Conservation (phyloP, 202 grass and related monocot species). For the Cymbopogon flexuosus region DNA sequence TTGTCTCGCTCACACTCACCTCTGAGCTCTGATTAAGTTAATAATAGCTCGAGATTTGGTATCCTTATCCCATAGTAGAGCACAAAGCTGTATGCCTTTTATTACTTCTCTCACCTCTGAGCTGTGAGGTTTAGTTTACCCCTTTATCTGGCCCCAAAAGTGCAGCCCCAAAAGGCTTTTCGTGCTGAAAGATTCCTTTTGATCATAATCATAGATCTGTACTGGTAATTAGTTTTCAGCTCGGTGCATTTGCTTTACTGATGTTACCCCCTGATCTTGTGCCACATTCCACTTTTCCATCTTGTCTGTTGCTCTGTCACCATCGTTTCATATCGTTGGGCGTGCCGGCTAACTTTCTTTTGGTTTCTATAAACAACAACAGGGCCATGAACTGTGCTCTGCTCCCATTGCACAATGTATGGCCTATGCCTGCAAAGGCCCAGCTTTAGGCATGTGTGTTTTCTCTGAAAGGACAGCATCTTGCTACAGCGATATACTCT, state of each 20-base stretch:
- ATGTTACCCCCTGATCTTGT: constrained; percentile 10
- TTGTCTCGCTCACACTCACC: neutral
- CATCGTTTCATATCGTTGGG: constrained; percentile 34
- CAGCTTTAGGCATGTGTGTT: constrained; percentile 39
- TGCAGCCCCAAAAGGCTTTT: constrained; percentile 30
- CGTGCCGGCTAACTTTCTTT: constrained; percentile 33
- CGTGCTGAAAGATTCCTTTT: constrained; percentile 49
- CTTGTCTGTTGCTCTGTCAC: constrained; percentile 32
- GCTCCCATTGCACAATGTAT: constrained; percentile 1
- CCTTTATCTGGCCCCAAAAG: constrained; percentile 1
- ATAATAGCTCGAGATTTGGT: constrained; percentile 4
- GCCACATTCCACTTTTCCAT: constrained; percentile 37
- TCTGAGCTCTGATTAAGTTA: neutral
- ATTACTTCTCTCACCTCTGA: constrained; percentile 25
- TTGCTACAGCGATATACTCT: constrained; percentile 31
- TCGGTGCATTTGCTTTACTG: constrained; percentile 19
- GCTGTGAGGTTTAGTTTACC: constrained; percentile 22
- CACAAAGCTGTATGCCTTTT: constrained; percentile 24
- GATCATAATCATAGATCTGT: constrained; percentile 40
- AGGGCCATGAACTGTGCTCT: constrained; percentile 32
- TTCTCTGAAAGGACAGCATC: constrained; percentile 41
- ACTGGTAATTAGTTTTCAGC: constrained; percentile 20
- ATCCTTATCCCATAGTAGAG: neutral
- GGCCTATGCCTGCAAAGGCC: constrained; percentile 38
- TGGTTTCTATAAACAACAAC: constrained; percentile 31